These are phyloP conservation scores for Reutealis trisperma DNA, from an alignment of 345 rosid species.

Conservation along the genomic window DNA sequence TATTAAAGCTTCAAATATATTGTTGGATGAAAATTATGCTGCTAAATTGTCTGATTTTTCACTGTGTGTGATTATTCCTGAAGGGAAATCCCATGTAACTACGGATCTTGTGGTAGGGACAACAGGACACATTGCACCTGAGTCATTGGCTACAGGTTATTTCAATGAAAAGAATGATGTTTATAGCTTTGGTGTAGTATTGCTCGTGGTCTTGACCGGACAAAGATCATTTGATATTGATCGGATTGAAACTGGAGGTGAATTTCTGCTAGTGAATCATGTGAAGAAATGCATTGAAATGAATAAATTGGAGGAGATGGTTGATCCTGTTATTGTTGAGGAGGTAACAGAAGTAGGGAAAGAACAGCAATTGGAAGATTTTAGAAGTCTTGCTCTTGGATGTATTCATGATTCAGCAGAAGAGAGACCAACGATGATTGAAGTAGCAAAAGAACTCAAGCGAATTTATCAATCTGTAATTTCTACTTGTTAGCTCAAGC, in stretches of 20 bases:
- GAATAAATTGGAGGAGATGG: conserved; percentile 6
- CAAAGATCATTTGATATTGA: not conserved
- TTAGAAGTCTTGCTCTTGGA: not conserved
- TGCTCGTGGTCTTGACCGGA: conserved; percentile 26
- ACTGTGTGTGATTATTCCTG: conserved; percentile 12
- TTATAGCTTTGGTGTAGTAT: conserved; percentile 18
- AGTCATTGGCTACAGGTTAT: not conserved
- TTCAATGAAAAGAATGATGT: conserved; percentile 34
- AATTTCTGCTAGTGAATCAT: not conserved
- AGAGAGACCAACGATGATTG: conserved; percentile 23
- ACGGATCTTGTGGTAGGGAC: not conserved
- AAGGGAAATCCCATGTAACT: conserved; percentile 16
- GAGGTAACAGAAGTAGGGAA: conserved; percentile 6
- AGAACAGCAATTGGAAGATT: conserved; percentile 7
- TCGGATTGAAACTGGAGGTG: not conserved
- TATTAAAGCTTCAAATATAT: not conserved
- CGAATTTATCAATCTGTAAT: not conserved
- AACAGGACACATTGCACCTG: conserved; percentile 8
- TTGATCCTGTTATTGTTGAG: conserved; percentile 10
- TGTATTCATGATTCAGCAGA: conserved; percentile 5
- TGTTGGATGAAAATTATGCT: conserved; percentile 3
- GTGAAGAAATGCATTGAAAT: not conserved
- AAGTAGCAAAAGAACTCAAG: conserved; percentile 25
- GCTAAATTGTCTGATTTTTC: conserved; percentile 27
- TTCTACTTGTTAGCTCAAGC: not conserved